Evolutionary conservation across 257 asterid species (phyloP), one percentile per base, ranked within the genome.

Genomic region (Ophiorrhiza pumila): DNA sequence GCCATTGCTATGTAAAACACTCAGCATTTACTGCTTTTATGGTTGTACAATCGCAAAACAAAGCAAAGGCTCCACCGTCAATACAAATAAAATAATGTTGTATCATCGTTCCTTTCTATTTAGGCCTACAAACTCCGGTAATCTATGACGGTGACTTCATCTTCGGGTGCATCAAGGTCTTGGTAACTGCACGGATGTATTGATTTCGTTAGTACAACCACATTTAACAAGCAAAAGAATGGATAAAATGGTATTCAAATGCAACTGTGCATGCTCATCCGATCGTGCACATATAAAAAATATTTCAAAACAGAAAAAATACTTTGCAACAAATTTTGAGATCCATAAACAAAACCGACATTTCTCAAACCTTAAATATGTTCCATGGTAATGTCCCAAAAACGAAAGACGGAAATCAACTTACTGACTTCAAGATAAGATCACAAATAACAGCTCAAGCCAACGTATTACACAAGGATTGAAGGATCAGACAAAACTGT

Each of bases 151-250:
- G 99, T 92, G 60, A 95, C 96, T 85, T 95, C 99, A 72, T 95
- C 99, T 71, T 95, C 99, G 14, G 99, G 99, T 50, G 98, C 99
- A 87, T 95, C 99, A 79, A 95, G 91, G 79, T 92, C 99, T 78
- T 90, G 91, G 74, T 95, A 95, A 89, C 99, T 95, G 97, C 85
- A 73, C 65, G 49, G 63, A 75, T 53, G 58, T 69, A 34, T 52
- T 45, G 53, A 41, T 2, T 62, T 64, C 35, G 80, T 78, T 35
- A 77, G 74, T 56, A 63, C 34, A 45, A 18, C 50, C 32, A 35
- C 53, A 32, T 27, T 61, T 41, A 9, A 31, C 32, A 39, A 20
- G 43, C 6, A 70, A 57, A 23, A 27, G n/a, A 37, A 41, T 14
- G 27, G 14, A 31, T 47, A 31, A 23, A 66, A 63, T 58, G 64